Conservation (phyloP, 768 basidiomycete species). For the Pulveroboletus sp. region DNA sequence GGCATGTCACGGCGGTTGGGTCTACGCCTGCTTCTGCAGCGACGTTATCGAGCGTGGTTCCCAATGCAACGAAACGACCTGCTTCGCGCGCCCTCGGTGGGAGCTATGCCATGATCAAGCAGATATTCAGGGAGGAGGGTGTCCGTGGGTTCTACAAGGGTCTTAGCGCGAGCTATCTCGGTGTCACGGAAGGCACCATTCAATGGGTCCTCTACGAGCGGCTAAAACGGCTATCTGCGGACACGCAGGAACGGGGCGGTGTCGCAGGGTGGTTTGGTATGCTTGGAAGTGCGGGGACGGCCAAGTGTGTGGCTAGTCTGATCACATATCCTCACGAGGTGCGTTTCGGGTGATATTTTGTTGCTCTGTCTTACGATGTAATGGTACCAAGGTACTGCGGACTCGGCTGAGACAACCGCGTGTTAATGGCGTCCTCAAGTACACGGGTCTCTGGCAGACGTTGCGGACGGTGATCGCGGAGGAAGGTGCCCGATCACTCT, state of each 20-base stretch:
- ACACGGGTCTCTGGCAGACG: slow-evolving; percentile 84
- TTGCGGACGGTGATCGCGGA: slow-evolving; percentile 82
- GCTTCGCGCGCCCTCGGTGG: slow-evolving; percentile 42
- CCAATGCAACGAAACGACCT: slow-evolving; percentile 7
- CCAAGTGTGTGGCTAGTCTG: slow-evolving; percentile 90
- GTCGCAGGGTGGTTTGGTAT: slow-evolving; percentile 72
- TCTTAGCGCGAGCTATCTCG: slow-evolving; percentile 89
- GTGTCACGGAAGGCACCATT: slow-evolving; percentile 93
- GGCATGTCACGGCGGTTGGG: slow-evolving; percentile 6
- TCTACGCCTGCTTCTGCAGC: not conserved
- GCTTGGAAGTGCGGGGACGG: slow-evolving; percentile 86
- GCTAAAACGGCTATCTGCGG: slow-evolving; percentile 67
- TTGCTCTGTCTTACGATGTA: slow-evolving; percentile 1
- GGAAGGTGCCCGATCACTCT: slow-evolving; percentile 83
- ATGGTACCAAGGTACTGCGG: slow-evolving; percentile 66
- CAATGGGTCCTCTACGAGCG: slow-evolving; percentile 98
- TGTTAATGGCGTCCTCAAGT: slow-evolving; percentile 75
- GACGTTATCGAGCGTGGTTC: not conserved
- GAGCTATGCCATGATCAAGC: slow-evolving; percentile 59
- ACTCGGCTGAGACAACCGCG: slow-evolving; percentile 90
- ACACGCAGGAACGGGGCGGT: slow-evolving; percentile 54
- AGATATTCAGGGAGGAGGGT: slow-evolving; percentile 81
- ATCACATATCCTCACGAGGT: slow-evolving; percentile 99
- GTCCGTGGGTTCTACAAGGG: slow-evolving; percentile 92
- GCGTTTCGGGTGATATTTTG: slow-evolving; percentile 14